phyloP scores from a whole-genome alignment of 2,329 filamentous ascomycete species.

The Trichoderma sp. region DNA sequence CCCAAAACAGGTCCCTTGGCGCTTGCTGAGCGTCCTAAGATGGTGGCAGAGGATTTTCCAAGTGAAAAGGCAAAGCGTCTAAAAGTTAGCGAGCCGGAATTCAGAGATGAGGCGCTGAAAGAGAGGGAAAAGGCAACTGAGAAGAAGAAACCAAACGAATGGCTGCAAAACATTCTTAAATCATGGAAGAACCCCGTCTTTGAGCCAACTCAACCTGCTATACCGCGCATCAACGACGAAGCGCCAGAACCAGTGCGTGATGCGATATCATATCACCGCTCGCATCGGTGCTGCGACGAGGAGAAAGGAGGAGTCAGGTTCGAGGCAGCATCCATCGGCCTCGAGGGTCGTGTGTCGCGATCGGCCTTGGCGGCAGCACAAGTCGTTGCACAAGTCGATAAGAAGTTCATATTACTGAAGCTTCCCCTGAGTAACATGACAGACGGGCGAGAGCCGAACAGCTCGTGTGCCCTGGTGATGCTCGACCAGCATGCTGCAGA shows the following conservation, averaged over 20 bases:
- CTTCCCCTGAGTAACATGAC: slow-evolving; percentile 37
- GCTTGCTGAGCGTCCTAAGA: neutral
- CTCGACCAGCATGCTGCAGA: slow-evolving; percentile 95
- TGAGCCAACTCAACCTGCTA: slow-evolving; percentile 42
- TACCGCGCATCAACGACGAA: slow-evolving; percentile 42
- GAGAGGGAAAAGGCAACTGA: slow-evolving; percentile 10
- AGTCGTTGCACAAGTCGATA: slow-evolving; percentile 80
- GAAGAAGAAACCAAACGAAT: slow-evolving; percentile 38
- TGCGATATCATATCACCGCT: neutral
- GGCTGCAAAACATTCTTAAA: slow-evolving; percentile 60
- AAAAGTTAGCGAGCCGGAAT: neutral
- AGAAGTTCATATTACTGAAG: slow-evolving; percentile 80
- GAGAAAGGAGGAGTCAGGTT: slow-evolving; percentile 28
- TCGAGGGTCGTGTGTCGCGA: slow-evolving; percentile 58
- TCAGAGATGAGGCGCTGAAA: neutral
- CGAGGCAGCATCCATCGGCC: slow-evolving; percentile 30
- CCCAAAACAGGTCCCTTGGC: neutral
- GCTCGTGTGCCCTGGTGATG: slow-evolving; percentile 62
- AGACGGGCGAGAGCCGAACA: neutral
- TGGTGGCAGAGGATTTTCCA: neutral
- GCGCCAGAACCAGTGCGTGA: neutral
- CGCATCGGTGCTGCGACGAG: slow-evolving; percentile 12
- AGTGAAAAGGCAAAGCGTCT: neutral
- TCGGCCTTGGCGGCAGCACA: slow-evolving; percentile 56
- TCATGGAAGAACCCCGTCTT: slow-evolving; percentile 79